A percentile compares a stretch with the other conserved stretches of the same genome.
phyloP scores from a whole-genome alignment of 2,329 filamentous ascomycete species.

The Pseudocercospora macadamiae region DNA sequence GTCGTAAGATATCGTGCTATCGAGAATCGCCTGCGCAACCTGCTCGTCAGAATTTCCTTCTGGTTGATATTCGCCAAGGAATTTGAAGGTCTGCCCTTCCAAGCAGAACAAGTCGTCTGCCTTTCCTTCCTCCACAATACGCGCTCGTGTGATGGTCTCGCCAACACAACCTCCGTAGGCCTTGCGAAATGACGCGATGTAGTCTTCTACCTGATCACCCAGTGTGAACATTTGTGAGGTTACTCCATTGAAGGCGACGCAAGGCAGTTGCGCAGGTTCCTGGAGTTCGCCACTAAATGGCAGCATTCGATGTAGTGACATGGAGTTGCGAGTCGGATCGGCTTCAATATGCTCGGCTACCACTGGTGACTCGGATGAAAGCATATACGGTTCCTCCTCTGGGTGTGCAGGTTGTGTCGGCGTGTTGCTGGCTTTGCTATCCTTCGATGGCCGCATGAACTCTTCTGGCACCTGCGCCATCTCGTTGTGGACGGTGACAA shows the following conservation, averaged over 20 bases:
- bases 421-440: constrained; percentile 12
- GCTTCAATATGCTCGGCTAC: constrained; percentile 44
- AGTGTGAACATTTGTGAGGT: constrained; percentile 45
- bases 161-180: constrained; percentile 68
- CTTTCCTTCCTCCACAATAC: constrained; percentile 37
- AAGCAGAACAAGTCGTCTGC: constrained; percentile 70
- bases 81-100: constrained; percentile 32
- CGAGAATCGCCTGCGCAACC: constrained; percentile 11
- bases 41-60: constrained; percentile 4
- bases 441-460: constrained; percentile 35
- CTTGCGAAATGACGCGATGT: constrained; percentile 61
- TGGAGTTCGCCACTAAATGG: constrained; percentile 54
- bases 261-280: constrained; percentile 55
- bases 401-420: neutral
- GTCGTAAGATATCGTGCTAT: constrained; percentile 8
- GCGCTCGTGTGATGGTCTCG: constrained; percentile 39
- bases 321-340: constrained; percentile 47
- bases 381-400: constrained; percentile 42
- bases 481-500: constrained; percentile 79
- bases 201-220: constrained; percentile 53
- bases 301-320: constrained; percentile 49
- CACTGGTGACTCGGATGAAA: constrained; percentile 29
- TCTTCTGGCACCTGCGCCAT: constrained; percentile 74
- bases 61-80: constrained; percentile 24
- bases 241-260: constrained; percentile 67